These are phyloP conservation scores for Phialocephala subalpina DNA, from an alignment of 2,329 filamentous ascomycete genomes.

Conservation along the genomic window DNA sequence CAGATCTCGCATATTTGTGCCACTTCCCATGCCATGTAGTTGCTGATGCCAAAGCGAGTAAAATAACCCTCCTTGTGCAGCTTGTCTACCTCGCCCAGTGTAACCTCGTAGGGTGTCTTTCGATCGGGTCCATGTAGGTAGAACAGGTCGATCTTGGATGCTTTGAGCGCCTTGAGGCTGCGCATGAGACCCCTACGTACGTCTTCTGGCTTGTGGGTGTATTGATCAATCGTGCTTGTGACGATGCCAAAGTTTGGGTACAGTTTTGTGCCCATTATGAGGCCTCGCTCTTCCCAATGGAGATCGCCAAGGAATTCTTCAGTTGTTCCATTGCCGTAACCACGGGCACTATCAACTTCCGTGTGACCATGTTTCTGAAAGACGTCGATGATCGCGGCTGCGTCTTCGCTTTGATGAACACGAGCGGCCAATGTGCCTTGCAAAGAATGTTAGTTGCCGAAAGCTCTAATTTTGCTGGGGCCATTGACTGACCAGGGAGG, in stretches of 20 bases:
- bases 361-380: constrained; percentile 15
- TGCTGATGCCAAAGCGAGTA: constrained; percentile 63
- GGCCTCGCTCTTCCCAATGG: constrained; percentile 67
- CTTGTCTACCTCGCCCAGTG: constrained; percentile 40
- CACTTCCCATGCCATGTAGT: constrained; percentile 57
- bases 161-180: constrained; percentile 60
- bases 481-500: too few species aligned
- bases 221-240: too few species aligned
- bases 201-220: constrained; percentile 56
- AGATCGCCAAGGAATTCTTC: constrained; percentile 67
- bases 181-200: constrained; percentile 58
- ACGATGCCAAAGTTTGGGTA: too few species aligned
- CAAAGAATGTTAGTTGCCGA: too few species aligned
- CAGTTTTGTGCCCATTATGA: constrained; percentile 69
- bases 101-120: constrained; percentile 40
- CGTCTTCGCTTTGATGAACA: too few species aligned
- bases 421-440: too few species aligned
- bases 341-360: constrained; percentile 61
- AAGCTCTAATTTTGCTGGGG: too few species aligned
- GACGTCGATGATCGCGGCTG: constrained; percentile 14
- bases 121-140: constrained; percentile 40
- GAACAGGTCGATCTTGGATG: constrained; percentile 49
- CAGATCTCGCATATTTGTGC: constrained; percentile 44
- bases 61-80: constrained; percentile 46
- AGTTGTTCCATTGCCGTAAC: constrained; percentile 70